Evolutionary conservation across 2,329 filamentous ascomycete genomes (phyloP), one percentile per base, ranked within the genome.

Genomic region (Alternaria arbusti): DNA sequence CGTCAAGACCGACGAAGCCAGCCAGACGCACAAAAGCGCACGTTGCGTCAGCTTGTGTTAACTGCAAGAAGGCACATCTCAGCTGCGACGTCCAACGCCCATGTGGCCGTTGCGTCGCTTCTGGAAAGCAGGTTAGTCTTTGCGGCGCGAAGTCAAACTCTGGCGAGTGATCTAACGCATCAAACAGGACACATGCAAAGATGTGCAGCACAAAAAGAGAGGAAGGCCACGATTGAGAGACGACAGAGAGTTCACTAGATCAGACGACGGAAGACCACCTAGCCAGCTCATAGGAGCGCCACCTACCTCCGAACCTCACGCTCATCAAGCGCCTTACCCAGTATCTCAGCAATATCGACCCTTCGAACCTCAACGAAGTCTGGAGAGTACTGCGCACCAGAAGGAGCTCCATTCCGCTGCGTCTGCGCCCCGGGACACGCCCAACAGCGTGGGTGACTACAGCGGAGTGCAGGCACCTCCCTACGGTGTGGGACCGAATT

Each of bases 151-250:
- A 40, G 36, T 40, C 36, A 17, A 40, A 11, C 36, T 40, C 36
- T 40, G 36, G 36, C 36, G 36, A 40, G 36, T 40, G 52, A 49
- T 57, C 54, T 62, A 58, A 67, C 52, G 43, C 25, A 30, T 25
- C n/a, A 40, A 61, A 69, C 73, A 95, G 84, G 91, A 94, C 61
- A 86, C 89, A 8, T 96, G 92, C 75, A 85, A 93, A 71, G 92
- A 96, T 79, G 92, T 96, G 32, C 90, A 93, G 74, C 92, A 96
- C 80, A 96, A 95, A 80, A 96, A 95, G 78, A 85, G 92, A 71
- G 92, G 92, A 45, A 86, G 92, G 52, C 92, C 92, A 63, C 86
- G 92, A 67, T 83, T 96, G 69, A 88, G 92, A 71, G 92, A 95
- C 74, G 77, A 79, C 55, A 76, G 78, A 62, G 73, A 80, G 17